Evolutionary conservation across 176 grass and related monocot genomes (phyloP).

Genomic region (Thalia dealbata): DNA sequence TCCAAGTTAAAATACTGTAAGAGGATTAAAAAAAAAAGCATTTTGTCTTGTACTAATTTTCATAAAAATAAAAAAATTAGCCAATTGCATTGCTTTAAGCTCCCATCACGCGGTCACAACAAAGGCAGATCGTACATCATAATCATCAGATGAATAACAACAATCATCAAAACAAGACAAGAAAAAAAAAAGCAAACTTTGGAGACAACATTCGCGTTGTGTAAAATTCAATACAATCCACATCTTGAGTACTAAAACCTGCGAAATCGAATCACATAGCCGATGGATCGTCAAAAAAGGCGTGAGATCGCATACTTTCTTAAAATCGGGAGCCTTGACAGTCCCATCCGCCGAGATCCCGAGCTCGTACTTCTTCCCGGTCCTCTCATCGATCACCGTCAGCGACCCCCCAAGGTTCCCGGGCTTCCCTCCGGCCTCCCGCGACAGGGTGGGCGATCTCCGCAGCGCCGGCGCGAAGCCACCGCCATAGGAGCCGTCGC

Average conservation of each 20-base stretch:
- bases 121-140: background rate
- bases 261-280: background rate
- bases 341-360: slow-evolving; percentile 66
- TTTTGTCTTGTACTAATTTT: background rate
- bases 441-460: slow-evolving; percentile 30
- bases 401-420: slow-evolving; percentile 45
- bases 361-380: slow-evolving; percentile 50
- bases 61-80: background rate
- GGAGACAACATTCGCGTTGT: background rate
- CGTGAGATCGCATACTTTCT: slow-evolving; percentile 42
- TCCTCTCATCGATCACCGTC: slow-evolving; percentile 50
- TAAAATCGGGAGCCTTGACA: slow-evolving; percentile 71
- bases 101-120: background rate
- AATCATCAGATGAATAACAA: background rate
- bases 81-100: background rate
- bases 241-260: background rate
- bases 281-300: background rate
- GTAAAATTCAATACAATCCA: background rate
- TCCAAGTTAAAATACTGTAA: background rate
- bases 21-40: background rate
- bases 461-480: slow-evolving; percentile 21
- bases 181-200: background rate
- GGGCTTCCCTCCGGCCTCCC: background rate
- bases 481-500: background rate
- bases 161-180: too few relatives aligned